phyloP scores from a whole-genome alignment of 441 rosid species.

The Viola pubescens region DNA sequence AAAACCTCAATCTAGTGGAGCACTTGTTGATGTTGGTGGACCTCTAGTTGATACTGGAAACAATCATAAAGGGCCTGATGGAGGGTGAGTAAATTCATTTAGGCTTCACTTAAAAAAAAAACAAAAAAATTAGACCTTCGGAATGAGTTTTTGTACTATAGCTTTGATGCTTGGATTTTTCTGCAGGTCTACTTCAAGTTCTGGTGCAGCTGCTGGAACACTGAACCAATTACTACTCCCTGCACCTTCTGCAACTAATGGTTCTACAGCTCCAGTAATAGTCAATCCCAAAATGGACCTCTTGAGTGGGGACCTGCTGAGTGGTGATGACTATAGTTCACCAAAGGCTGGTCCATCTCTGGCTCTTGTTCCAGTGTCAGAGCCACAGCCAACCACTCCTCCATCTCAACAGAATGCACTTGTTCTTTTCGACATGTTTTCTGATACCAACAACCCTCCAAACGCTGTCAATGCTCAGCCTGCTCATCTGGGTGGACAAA shows the following conservation, averaged over 20 bases:
- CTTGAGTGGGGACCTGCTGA: conserved; percentile 88
- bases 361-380: conserved; percentile 78
- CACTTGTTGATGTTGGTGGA: conserved; percentile 47
- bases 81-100: conserved; percentile 37
- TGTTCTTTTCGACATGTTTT: conserved; percentile 76
- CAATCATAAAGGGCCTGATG: conserved; percentile 37
- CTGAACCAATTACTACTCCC: conserved; percentile 68
- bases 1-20: conserved; percentile 46
- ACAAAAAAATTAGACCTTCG: too few relatives aligned
- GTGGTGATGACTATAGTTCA: conserved; percentile 71
- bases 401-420: conserved; percentile 77
- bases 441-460: conserved; percentile 40
- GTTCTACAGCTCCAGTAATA: conserved; percentile 36
- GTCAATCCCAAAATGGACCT: conserved; percentile 72
- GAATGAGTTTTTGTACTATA: too few relatives aligned
- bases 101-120: not conserved
- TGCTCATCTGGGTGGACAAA: conserved; percentile 34
- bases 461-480: conserved; percentile 45
- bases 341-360: conserved; percentile 51
- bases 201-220: conserved; percentile 37
- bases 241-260: conserved; percentile 64
- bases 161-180: conserved; percentile 10
- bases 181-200: conserved; percentile 52
- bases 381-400: conserved; percentile 47
- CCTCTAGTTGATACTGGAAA: conserved; percentile 73